A percentile compares a stretch with the other conserved stretches of the same genome.
Conservation (phyloP, 2,329 filamentous ascomycete genomes). For the Fusarium torulosum region DNA sequence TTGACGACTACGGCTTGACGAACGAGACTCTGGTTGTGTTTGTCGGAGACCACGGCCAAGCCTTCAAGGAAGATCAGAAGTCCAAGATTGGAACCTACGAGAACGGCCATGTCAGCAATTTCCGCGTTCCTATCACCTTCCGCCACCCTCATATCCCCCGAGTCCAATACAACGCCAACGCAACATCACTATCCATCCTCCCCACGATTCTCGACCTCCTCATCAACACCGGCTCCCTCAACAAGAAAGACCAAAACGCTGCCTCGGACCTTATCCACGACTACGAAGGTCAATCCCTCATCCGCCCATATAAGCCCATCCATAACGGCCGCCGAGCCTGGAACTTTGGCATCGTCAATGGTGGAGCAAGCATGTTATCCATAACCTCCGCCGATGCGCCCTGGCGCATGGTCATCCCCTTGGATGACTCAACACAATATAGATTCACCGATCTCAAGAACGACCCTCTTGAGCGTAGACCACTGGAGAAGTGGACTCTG, state of each 20-base stretch:
- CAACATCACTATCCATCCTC: constrained; percentile 51
- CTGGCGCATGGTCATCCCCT: constrained; percentile 51
- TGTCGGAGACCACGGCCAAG: constrained; percentile 53
- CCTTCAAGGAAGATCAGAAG: constrained; percentile 51
- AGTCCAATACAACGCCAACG: constrained; percentile 50
- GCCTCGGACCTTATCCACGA: constrained; percentile 49
- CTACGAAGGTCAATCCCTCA: constrained; percentile 54
- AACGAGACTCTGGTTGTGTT: constrained; percentile 53
- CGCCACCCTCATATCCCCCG: constrained; percentile 52
- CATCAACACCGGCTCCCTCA: constrained; percentile 51
- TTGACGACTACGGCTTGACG: constrained; percentile 51
- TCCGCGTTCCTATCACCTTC: constrained; percentile 52
- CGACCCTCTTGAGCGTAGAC: constrained; percentile 49
- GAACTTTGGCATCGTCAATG: constrained; percentile 54
- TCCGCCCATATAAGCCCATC: constrained; percentile 45
- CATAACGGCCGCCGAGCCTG: constrained; percentile 49
- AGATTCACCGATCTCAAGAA: constrained; percentile 50
- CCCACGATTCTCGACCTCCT: constrained; percentile 55
- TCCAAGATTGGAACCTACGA: constrained; percentile 52
- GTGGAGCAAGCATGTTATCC: constrained; percentile 51
- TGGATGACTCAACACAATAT: constrained; percentile 51
- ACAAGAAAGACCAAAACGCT: constrained; percentile 42
- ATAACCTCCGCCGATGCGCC: constrained; percentile 51
- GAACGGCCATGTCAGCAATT: constrained; percentile 51
- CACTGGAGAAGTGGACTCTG: constrained; percentile 48